Conservation (phyloP, 2,329 filamentous ascomycete genomes). For the Harringtonia lauricola region DNA sequence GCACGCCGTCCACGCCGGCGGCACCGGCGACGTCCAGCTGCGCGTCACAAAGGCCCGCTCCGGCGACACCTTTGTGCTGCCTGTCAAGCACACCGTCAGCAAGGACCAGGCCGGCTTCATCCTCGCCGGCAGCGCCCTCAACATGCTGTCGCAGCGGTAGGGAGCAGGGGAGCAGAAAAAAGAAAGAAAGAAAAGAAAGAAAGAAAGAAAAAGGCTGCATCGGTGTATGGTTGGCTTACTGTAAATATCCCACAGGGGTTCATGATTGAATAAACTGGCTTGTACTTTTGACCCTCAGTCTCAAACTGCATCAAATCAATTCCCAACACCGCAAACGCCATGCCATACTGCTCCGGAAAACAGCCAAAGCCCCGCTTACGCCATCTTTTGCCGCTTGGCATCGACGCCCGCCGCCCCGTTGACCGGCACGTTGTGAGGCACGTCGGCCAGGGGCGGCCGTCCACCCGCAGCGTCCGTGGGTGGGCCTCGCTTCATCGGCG, state of each 20-base stretch:
- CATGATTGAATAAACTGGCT: not conserved
- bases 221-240: too few relatives aligned
- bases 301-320: too few relatives aligned
- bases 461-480: conserved; percentile 13
- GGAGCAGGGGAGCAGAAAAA: not conserved
- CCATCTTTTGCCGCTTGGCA: conserved; percentile 37
- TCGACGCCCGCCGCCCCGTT: conserved; percentile 25
- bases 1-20: conserved; percentile 59
- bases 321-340: not conserved
- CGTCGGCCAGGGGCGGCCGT: conserved; percentile 37
- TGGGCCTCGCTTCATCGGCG: conserved; percentile 44
- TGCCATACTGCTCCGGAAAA: not conserved
- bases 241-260: too few relatives aligned
- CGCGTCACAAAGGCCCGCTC: conserved; percentile 48
- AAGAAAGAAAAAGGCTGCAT: not conserved
- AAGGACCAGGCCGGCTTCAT: conserved; percentile 89
- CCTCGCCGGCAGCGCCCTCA: conserved; percentile 85
- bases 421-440: conserved; percentile 31
- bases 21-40: conserved; percentile 66
- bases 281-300: too few relatives aligned
- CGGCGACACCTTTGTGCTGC: conserved; percentile 57
- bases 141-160: conserved; percentile 60
- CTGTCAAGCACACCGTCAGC: conserved; percentile 79
- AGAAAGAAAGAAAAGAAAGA: not conserved
- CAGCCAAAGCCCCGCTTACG: conserved; percentile 2